Base-by-base conservation (phyloP, 2,329 filamentous ascomycete genomes). In the Aspergillus brasiliensis region DNA sequence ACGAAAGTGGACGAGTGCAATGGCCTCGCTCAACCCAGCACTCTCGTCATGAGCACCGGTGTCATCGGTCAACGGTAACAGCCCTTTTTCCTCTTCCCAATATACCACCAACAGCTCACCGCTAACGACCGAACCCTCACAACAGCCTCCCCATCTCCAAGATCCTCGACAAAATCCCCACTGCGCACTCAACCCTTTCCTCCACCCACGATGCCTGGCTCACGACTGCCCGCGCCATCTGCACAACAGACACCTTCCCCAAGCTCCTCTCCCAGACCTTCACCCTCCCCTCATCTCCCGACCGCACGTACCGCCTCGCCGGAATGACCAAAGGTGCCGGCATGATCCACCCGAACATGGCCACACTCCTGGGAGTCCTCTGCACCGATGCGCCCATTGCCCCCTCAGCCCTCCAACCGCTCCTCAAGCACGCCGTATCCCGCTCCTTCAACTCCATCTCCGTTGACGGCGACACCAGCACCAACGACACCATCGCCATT, bases 281-380 rank as follows among this genome's bases (percentile, higher is more conserved):
- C 78, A 87, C 83, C 27, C 86, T 99, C 31, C 93, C 95, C 3
- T 93, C 91, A 1, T 90, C 91, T 3, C 87, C 91, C 0, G 83
- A 83, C 17, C 82, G 86, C 52, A 88, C 89, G 74, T 99, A 97
- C 80, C 84, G 86, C 68, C 89, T 99, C 52, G 92, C 91, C 11
- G 95, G 95, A 68, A 96, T 96, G 87, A 96, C 94, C 71, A 99
- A 99, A 81, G 95, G 95, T 59, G 95, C 95, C 5, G 95, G 95
- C 72, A 99, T 99, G 95, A 97, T 99, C 75, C 93, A 97, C 73
- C 95, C 95, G 51, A 98, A 99, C 81, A 97, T 99, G 93, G 95
- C 92, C 28, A 99, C 95, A 0, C 85, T 98, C 34, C 87, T 99
- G 37, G 92, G 91, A 56, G 90, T 98, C 62, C 85, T 98, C 71